Base-by-base conservation (phyloP, 106 monocot species). In the Platanthera zijinensis region DNA sequence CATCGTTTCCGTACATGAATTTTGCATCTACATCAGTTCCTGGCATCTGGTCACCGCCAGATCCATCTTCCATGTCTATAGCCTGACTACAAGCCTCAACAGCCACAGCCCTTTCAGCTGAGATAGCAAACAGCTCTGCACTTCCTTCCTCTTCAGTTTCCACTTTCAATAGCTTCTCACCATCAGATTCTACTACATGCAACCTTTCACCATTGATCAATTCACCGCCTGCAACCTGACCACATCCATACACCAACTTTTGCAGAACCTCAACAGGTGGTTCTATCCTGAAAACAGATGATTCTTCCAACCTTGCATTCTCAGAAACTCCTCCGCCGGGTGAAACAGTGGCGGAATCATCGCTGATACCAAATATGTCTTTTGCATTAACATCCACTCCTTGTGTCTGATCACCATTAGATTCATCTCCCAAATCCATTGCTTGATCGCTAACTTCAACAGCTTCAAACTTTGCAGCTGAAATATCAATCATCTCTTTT, bases 11-110 rank as follows among this genome's bases (percentile, higher is more conserved):
- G 1, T 32, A 22, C 67, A 13, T 30, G 12, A 12, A 25, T 30
- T 67, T 30, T 71, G 70, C 70, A 71, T 71, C 17, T 48, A 71
- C 13, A 71, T 17, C 7, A 72, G 21, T 72, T 50, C 72, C 51
- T 25, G 17, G 50, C 10, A 10, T 72, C 51, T 25, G 10, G 51
- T 51, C 72, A 72, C 7, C 50, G 51, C 6, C 19, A 72, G 15
- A 46, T 72, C 18, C 50, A 50, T 46, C 46, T 51, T 72, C 19
- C 51, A 72, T 17, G 72, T 21, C 51, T 21, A 22, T 72, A 7
- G 3, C 10, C 11, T 19, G 72, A 51, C 51, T 51, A 18, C 18
- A 18, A 51, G 22, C 50, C 51, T 72, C 72, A 21, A 22, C 49
- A 50, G 72, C 7, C 50, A 51, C 72, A 72, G 9, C 50, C 49